Evolutionary conservation across 306 rosid species (phyloP).

Genomic region (Astragalus membranaceus): DNA sequence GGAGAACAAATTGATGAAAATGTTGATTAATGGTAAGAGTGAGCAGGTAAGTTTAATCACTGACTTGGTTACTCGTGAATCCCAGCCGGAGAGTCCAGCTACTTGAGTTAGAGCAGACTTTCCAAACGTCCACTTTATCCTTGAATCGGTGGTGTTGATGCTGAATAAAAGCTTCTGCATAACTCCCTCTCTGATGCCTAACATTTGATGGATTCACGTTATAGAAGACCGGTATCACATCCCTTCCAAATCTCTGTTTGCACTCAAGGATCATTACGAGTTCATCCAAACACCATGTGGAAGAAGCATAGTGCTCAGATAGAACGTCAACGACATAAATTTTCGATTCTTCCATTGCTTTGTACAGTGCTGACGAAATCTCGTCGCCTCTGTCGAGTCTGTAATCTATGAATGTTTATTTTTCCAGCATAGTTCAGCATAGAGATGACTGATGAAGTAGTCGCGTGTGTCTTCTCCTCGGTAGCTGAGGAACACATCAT

Average conservation of each 20-base stretch:
- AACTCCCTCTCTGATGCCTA: not conserved
- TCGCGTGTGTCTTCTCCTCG: slow-evolving; percentile 22
- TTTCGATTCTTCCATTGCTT: not conserved
- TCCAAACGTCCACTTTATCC: not conserved
- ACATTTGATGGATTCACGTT: slow-evolving; percentile 12
- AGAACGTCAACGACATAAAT: slow-evolving; percentile 6
- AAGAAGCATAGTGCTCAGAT: slow-evolving; percentile 12
- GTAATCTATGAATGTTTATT: not conserved
- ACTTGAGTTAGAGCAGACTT: not conserved
- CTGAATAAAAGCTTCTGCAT: not conserved
- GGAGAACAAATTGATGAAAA: too few species aligned
- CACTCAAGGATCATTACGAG: not conserved
- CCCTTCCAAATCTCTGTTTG: not conserved
- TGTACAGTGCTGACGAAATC: not conserved
- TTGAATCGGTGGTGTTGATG: not conserved
- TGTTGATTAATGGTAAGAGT: not conserved
- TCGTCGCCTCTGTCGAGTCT: not conserved
- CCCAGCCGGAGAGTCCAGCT: not conserved
- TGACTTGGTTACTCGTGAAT: not conserved
- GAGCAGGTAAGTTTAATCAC: not conserved
- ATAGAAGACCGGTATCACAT: slow-evolving; percentile 19
- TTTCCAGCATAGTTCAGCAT: not conserved
- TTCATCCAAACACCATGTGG: slow-evolving; percentile 24
- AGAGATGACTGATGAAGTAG: slow-evolving; percentile 2
- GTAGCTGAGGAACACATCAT: slow-evolving; percentile 21